Percentiles rank a stretch among this genome's conserved stretches.
Conservation (phyloP, 148 eudicot species). For the Arbutus unedo region DNA sequence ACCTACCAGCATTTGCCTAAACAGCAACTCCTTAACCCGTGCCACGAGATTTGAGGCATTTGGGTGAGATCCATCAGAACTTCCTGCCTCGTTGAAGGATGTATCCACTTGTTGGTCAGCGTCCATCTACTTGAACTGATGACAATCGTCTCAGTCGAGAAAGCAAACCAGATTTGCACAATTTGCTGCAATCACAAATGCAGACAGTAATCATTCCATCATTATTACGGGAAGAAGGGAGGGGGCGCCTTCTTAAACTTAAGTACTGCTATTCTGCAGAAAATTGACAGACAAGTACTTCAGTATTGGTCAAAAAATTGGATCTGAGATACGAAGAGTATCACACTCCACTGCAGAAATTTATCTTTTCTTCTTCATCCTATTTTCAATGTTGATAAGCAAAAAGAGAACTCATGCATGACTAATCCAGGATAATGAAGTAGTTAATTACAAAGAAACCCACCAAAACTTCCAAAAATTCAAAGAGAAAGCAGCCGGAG, state of each 20-base stretch:
- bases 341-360: no score
- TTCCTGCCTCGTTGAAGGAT: conserved; percentile 21
- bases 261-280: no score
- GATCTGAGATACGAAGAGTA: no score
- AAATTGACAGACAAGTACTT: no score
- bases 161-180: not conserved
- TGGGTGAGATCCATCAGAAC: conserved; percentile 19
- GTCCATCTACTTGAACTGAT: conserved; percentile 36
- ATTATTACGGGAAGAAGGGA: not conserved
- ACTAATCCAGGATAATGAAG: no score
- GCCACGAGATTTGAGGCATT: conserved; percentile 32
- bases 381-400: no score
- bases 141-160: not conserved
- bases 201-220: not conserved
- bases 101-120: conserved; percentile 13
- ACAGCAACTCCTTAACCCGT: conserved; percentile 51
- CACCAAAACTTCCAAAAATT: no score
- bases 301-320: no score
- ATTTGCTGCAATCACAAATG: not conserved
- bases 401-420: no score
- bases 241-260: not conserved
- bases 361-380: no score
- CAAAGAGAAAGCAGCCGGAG: no score
- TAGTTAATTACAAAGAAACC: no score
- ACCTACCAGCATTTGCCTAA: conserved; percentile 71